Percentiles rank a stretch among this genome's conserved stretches.
These are phyloP conservation scores for Rossbeevera mucosa DNA, from an alignment of 768 basidiomycete species.

Conservation along the genomic window DNA sequence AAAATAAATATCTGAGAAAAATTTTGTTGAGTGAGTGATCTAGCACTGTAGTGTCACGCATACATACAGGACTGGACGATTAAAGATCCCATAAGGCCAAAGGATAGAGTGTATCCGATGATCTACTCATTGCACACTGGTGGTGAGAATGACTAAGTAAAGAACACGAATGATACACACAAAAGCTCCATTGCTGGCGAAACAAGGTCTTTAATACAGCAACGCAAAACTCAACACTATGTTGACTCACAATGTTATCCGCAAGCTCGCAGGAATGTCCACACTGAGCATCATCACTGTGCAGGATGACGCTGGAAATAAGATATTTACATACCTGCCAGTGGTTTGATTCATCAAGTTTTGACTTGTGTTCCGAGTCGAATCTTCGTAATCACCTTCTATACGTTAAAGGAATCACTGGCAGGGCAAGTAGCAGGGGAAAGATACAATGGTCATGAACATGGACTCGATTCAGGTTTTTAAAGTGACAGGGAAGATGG, in stretches of 20 bases:
- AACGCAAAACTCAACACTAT: background rate
- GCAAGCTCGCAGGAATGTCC: too few species aligned
- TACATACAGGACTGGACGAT: slow-evolving; percentile 14
- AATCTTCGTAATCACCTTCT: background rate
- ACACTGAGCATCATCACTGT: too few species aligned
- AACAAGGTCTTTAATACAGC: background rate
- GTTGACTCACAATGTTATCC: background rate
- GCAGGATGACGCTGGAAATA: too few species aligned
- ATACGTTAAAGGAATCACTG: background rate
- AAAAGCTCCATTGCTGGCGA: background rate
- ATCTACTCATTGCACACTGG: background rate
- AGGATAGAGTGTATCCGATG: slow-evolving; percentile 16
- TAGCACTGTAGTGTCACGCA: background rate
- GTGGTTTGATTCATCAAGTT: too few species aligned
- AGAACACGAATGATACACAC: background rate
- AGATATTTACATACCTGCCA: too few species aligned
- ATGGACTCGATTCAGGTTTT: background rate
- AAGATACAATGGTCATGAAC: background rate
- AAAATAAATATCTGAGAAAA: slow-evolving; percentile 18
- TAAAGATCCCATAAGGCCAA: slow-evolving; percentile 14
- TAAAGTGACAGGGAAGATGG: background rate
- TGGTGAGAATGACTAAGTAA: too few species aligned
- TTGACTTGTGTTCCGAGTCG: background rate
- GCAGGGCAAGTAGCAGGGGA: background rate
- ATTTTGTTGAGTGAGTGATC: background rate